Evolutionary conservation across 2,329 filamentous ascomycete genomes (phyloP), one percentile per base, ranked within the genome.

Genomic region (Cercospora sp.): DNA sequence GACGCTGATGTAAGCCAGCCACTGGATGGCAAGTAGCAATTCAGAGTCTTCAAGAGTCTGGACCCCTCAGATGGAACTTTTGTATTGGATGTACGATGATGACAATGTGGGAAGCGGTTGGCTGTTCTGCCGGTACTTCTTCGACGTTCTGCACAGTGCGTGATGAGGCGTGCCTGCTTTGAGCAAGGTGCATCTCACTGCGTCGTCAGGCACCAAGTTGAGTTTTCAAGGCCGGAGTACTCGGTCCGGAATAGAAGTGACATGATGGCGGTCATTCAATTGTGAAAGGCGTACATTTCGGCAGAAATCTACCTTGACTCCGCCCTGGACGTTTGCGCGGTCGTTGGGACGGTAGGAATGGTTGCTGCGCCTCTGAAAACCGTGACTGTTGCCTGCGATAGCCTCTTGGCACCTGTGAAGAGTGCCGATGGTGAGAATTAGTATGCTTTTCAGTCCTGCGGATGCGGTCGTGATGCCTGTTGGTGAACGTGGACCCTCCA

Each of bases 401-500:
- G 53, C 53, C 6, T 26, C 53, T 58, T 13, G 26, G 26, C 26
- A 30, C 26, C 26, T 18, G n/a, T 12, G 8, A n/a, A n/a, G 26
- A 28, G n/a, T 58, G 53, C 24, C 53, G 53, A n/a, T 7, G 10
- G 53, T 30, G 53, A 58, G 24, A 58, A 6, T 34, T 58, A 58
- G 26, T 58, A 32, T 24, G 45, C 21, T 26, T 51, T n/a, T 26
- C 13, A 28, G 26, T 58, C 16, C 53, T 58, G 64, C 43, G 30
- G 40, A 32, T 18, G 57, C 40, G 59, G 45, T 40, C 55, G 40
- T 61, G n/a, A 43, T 51, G 60, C 60, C 60, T 60, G 58, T 55
- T 37, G 43, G 59, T 59, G 60, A 66, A 18, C 26, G 32, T 61
- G 26, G 37, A 58, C 53, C 57, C 59, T 49, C 37, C 61, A 68